Base-by-base conservation (phyloP, 1,284 basidiomycete species). In the Cutaneotrichosporon cutaneum region DNA sequence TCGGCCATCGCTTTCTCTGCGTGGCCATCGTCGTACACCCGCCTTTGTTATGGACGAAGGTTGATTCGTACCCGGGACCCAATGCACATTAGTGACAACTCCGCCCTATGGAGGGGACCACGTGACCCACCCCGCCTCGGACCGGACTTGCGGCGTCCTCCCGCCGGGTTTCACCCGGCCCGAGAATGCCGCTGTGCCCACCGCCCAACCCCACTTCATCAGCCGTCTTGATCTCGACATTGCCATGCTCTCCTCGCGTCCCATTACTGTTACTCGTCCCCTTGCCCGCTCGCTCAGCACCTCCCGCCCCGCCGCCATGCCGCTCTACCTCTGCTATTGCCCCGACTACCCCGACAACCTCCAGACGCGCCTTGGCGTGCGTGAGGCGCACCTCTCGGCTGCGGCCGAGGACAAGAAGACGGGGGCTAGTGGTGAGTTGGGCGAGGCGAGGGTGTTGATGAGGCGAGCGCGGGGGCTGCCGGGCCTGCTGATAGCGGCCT, bases 331-430 rank as follows among this genome's bases (percentile, higher is more conserved):
- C 42, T 63, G 61, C 63, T 75, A 74, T 70, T 73, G 73, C 59
- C 75, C 77, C 26, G 77, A 78, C 67, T 71, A 76, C 65, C 71
- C 75, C 9, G 66, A 76, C 63, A 63, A 66, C 33, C 68, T 78
- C 35, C 67, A 72, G 54, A 65, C 70, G 59, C 63, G 77, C n/a
- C 60, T 73, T n/a, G 62, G 63, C n/a, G 75, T 73, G 32, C 65
- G 77, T 26, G 65, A 70, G 0, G 68, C 66, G 18, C 77, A 77
- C 61, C 66, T 75, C 35, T 69, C 32, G 8, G 58, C 35, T 9
- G 53, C 63, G 14, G 56, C 22, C 11, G 52, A 64, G 66, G 63
- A 64, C 48, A 67, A 67, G 61, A 56, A 59, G 48, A 48, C 47
- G n/a, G 66, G 66, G 1, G 32, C 22, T 22, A 60, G 54, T 35